Percentiles rank a stretch among this genome's conserved stretches.
phyloP scores from a whole-genome alignment of 2,329 filamentous ascomycete genomes.

The Calycina marina region DNA sequence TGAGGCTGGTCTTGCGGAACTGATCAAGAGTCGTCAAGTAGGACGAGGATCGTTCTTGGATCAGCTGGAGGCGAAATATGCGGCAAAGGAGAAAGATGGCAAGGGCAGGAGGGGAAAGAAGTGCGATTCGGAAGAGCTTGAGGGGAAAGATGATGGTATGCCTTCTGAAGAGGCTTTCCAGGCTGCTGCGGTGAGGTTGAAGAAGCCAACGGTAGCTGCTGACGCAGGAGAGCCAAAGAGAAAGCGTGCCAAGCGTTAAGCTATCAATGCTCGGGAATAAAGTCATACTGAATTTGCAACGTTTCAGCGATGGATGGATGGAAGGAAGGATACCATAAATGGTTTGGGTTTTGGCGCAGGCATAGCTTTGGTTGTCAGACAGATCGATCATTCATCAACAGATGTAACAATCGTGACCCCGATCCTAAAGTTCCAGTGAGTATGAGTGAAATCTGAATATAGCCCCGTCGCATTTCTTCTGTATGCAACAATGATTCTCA shows the following conservation, averaged over 20 bases:
- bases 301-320: slow-evolving; percentile 5
- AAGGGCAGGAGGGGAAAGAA: slow-evolving; percentile 37
- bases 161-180: slow-evolving; percentile 48
- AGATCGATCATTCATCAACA: too few species aligned
- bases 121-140: slow-evolving; percentile 40
- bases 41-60: slow-evolving; percentile 53
- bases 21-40: slow-evolving; percentile 61
- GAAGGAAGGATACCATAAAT: not conserved
- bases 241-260: slow-evolving; percentile 14
- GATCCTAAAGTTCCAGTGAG: too few species aligned
- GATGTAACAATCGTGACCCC: too few species aligned
- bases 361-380: too few species aligned
- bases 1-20: slow-evolving; percentile 47
- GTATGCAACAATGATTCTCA: too few species aligned
- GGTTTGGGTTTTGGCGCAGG: too few species aligned
- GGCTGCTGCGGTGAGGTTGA: slow-evolving; percentile 36
- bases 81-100: slow-evolving; percentile 26
- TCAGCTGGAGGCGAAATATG: slow-evolving; percentile 64
- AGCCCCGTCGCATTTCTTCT: too few species aligned
- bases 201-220: slow-evolving; percentile 7
- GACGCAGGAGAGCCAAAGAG: slow-evolving; percentile 9
- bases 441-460: too few species aligned
- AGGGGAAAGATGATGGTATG: slow-evolving; percentile 43
- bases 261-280: too few species aligned
- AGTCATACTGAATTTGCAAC: not conserved